Evolutionary conservation across 805 yeast species (phyloP), one percentile per base, ranked within the genome.

Genomic region (Saccharomyces kudriavzevii): DNA sequence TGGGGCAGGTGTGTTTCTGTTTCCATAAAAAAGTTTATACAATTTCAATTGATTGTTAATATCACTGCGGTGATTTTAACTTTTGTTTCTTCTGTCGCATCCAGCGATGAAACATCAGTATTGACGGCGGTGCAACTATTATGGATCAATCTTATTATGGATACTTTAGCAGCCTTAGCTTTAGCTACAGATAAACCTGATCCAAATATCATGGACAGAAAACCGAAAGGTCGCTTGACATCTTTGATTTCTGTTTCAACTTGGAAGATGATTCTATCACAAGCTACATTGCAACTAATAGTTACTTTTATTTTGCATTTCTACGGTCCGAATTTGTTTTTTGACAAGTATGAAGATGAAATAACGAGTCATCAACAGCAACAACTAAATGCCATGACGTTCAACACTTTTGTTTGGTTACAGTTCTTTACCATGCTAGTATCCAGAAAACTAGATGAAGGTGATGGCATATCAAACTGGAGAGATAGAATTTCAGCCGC

Each of bases 121-220:
- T 76, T 94, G 63, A 92, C 98, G 28, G 99, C 99, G 0, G 99
- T 94, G 48, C 99, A 94, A 73, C 80, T 94, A 60, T 76, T 94
- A 58, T 94, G 99, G 99, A 97, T 94, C 50, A 94, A 94, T 70
- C 77, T 94, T 70, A 94, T 94, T 63, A 94, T 94, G 99, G 99
- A 94, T 70, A 94, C 99, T 0, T 79, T 94, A 58, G 99, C 99
- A 2, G 99, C 99, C 2, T 77, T 94, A 62, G 99, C 99, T 0
- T 78, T 94, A 62, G 99, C 99, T 5, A 94, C 99, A 2, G 99
- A 94, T 68, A 91, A 92, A 62, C 99, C 99, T 0, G 91, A 89
- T 62, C 87, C 84, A 49, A 79, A 84, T 45, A 84, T 89, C 46
- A 75, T 94, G 65, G 81, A 86, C 57, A 77, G 89, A 52, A 83